A percentile compares a stretch with the other conserved stretches of the same genome.
Evolutionary conservation across 768 basidiomycete genomes (phyloP).

Genomic region (Epithele typhae): DNA sequence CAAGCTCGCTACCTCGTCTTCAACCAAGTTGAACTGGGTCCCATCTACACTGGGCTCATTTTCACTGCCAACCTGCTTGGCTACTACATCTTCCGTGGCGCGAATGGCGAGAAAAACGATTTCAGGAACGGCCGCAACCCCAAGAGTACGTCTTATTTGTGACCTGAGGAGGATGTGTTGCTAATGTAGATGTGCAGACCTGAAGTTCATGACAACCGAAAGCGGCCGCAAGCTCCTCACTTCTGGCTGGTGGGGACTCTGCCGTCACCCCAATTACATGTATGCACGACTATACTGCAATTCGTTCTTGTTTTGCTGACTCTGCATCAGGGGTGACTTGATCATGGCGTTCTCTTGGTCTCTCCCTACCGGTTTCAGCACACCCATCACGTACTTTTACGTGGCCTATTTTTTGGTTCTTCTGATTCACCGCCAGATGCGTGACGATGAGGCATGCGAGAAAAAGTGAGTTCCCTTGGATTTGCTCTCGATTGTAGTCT

Average conservation of each 20-base stretch:
- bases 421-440: conserved; percentile 82
- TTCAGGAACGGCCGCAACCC: conserved; percentile 93
- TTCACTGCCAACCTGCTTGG: conserved; percentile 65
- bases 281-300: conserved; percentile 26
- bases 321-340: conserved; percentile 61
- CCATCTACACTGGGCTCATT: conserved; percentile 50
- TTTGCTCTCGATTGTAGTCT: too few species aligned
- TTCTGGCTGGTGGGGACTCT: conserved; percentile 96
- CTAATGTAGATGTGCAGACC: conserved; percentile 51
- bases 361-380: conserved; percentile 85
- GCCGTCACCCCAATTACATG: conserved; percentile 92
- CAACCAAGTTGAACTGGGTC: conserved; percentile 74
- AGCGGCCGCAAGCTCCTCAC: conserved; percentile 88
- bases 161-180: neutral
- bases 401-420: conserved; percentile 84
- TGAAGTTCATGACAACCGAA: conserved; percentile 74
- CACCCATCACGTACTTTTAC: conserved; percentile 96
- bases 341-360: conserved; percentile 93
- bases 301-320: neutral
- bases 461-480: conserved; percentile 58
- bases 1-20: conserved; percentile 97
- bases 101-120: conserved; percentile 94
- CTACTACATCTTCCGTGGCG: conserved; percentile 85
- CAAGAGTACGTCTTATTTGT: conserved; percentile 53
- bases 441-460: conserved; percentile 90